A percentile compares a stretch with the other conserved stretches of the same genome.
Evolutionary conservation across 129 eudicot species (phyloP).

Genomic region (Arctium minus): DNA sequence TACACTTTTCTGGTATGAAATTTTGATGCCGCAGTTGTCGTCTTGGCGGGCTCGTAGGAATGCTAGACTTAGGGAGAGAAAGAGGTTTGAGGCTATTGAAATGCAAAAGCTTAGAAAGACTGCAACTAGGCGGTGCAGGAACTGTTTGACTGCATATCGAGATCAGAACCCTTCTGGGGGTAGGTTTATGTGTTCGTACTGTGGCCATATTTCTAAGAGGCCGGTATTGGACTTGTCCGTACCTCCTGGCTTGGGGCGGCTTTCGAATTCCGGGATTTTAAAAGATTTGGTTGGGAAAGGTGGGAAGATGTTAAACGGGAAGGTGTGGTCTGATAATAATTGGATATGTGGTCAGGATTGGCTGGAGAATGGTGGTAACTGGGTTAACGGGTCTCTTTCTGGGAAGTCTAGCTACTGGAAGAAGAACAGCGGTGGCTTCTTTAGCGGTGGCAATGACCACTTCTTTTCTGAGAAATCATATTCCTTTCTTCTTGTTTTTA

Average conservation of each 20-base stretch:
- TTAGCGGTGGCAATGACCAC: constrained; percentile 42
- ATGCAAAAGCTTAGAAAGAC: constrained; percentile 77
- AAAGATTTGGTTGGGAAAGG: constrained; percentile 67
- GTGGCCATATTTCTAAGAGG: constrained; percentile 86
- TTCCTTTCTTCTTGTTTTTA: constrained; percentile 44
- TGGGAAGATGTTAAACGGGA: constrained; percentile 68
- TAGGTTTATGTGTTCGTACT: constrained; percentile 76
- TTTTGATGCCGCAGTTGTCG: constrained; percentile 79
- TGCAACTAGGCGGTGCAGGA: constrained; percentile 80
- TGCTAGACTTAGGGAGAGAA: constrained; percentile 81
- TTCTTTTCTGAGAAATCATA: constrained; percentile 58
- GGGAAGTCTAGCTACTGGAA: constrained; percentile 46
- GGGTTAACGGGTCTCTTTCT: constrained; percentile 52
- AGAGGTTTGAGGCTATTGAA: constrained; percentile 79
- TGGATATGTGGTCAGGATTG: constrained; percentile 76
- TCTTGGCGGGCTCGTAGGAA: constrained; percentile 76
- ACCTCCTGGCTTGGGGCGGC: constrained; percentile 46
- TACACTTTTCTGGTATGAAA: constrained; percentile 86
- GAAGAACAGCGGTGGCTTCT: constrained; percentile 36
- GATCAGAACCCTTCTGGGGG: constrained; percentile 96
- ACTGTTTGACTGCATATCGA: constrained; percentile 77
- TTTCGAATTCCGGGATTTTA: constrained; percentile 56
- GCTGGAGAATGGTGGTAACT: constrained; percentile 64
- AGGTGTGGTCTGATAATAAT: constrained; percentile 65
- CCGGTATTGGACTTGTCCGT: constrained; percentile 73